Evolutionary conservation across 164 flowering plant species (phyloP), one percentile per base, ranked within the genome.

Genomic region (Kingdonia uniflora): DNA sequence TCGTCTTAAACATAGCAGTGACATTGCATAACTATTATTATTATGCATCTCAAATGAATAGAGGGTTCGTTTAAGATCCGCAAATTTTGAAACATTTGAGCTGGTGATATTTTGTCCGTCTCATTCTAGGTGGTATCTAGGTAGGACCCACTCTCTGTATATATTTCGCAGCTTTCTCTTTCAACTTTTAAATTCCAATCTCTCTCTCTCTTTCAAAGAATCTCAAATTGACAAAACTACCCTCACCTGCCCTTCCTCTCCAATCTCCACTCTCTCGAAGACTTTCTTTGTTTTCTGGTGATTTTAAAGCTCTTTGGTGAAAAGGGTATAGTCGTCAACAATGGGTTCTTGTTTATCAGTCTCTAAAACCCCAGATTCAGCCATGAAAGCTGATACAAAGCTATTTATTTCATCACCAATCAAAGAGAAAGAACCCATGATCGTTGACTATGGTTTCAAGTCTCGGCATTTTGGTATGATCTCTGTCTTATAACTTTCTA

Each of bases 311-410:
- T 45, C n/a, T 62, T 20, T 41, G 14, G 37, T 42, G 55, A 51
- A 37, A 47, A 48, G 56, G 33, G 65, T 22, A 15, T 39, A 33
- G 20, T 8, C n/a, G 14, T 51, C 26, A 62, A 63, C 14, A 81
- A 29, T 81, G 88, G 88, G 88, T 59, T 61, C 78, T 17, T 79
- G 88, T 63, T 70, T 52, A 42, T 81, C 88, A 14, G 39, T 65
- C 15, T 69, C 68, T 44, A 71, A 56, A n/a, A n/a, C n/a, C n/a
- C n/a, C n/a, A 56, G 60, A 50, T 50, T 47, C 65, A 5, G 78
- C 77, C 26, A 69, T n/a, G n/a, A n/a, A 74, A 50, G 50, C 44
- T 1, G 61, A 65, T 1, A 61, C 64, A 8, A 68, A 68, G 48
- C 26, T 72, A 8, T 57, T 57, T 21, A 63, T 66, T 39, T 78